Conservation (phyloP, 2,329 filamentous ascomycete species). For the Periconia sp. region DNA sequence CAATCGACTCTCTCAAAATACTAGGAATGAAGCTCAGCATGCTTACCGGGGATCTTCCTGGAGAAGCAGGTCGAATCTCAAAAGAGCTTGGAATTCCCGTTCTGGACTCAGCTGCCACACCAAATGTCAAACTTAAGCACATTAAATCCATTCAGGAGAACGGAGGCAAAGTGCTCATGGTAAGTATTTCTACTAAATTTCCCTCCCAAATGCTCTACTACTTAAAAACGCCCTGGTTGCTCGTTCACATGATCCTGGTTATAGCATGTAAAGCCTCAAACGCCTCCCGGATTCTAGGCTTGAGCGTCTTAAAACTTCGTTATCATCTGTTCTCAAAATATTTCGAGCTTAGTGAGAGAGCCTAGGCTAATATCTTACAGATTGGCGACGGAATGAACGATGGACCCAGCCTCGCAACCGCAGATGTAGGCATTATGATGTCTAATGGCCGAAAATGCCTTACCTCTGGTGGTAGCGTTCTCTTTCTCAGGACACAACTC, state of each 20-base stretch:
- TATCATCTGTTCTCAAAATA: neutral
- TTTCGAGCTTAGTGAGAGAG: neutral
- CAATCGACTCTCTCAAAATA: constrained; percentile 1
- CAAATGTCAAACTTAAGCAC: constrained; percentile 6
- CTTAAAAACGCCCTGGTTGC: too few species aligned
- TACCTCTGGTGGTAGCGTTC: constrained; percentile 6
- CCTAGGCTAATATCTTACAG: too few species aligned
- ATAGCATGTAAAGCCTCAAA: too few species aligned
- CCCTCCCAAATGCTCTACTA: too few species aligned
- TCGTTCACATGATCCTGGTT: too few species aligned
- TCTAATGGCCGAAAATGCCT: constrained; percentile 8
- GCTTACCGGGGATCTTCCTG: constrained; percentile 6
- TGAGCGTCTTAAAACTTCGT: too few species aligned
- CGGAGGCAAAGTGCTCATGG: constrained; percentile 11
- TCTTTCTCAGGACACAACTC: constrained; percentile 8
- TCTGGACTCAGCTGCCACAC: constrained; percentile 5
- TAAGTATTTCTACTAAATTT: too few species aligned
- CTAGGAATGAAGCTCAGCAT: constrained; percentile 7
- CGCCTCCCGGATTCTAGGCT: too few species aligned
- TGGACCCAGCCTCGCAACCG: constrained; percentile 7
- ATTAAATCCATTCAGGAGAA: constrained; percentile 5
- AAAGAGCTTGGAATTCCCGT: constrained; percentile 6
- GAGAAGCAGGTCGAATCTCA: constrained; percentile 9
- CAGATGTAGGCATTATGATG: constrained; percentile 10
- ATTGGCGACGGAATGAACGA: constrained; percentile 12